A percentile compares a stretch with the other conserved stretches of the same genome.
phyloP scores from a whole-genome alignment of 1,284 basidiomycete species.

The Heliocybe sulcata region DNA sequence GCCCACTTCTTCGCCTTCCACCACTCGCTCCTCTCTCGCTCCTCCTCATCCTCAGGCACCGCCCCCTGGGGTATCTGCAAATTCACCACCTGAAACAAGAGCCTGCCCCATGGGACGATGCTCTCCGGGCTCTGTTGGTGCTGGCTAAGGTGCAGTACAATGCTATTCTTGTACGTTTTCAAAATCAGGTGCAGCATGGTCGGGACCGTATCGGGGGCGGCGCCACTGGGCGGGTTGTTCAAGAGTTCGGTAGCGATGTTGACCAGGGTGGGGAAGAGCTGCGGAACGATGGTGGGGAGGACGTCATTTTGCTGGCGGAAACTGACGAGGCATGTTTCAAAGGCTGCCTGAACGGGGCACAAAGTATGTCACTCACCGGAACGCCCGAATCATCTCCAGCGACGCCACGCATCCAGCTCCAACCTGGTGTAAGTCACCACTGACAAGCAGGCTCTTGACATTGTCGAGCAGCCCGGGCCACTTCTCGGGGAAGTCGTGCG shows the following conservation, averaged over 20 bases:
- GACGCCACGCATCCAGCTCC: constrained; percentile 73
- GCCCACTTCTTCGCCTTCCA: constrained; percentile 91
- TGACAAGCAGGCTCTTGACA: constrained; percentile 56
- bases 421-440: constrained; percentile 60
- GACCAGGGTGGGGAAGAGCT: constrained; percentile 69
- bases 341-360: no score
- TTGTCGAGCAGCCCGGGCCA: constrained; percentile 64
- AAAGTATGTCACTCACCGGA: constrained; percentile 31
- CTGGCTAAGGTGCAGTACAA: constrained; percentile 59
- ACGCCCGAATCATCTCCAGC: constrained; percentile 70
- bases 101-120: constrained; percentile 77
- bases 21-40: constrained; percentile 75
- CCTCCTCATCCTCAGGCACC: constrained; percentile 66
- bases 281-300: constrained; percentile 49
- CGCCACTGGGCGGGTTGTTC: constrained; percentile 44
- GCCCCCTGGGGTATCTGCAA: constrained; percentile 56
- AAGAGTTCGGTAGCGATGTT: constrained; percentile 62
- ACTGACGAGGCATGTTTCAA: no score
- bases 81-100: constrained; percentile 74
- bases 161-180: constrained; percentile 78
- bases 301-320: constrained; percentile 59
- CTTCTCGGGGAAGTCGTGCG: constrained; percentile 66
- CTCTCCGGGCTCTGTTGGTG: constrained; percentile 72
- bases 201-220: constrained; percentile 57
- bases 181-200: constrained; percentile 76